Percentiles rank a stretch among this genome's conserved stretches.
Evolutionary conservation across 1,139 yeast species (phyloP).

Genomic region (Petasospora fabianii): DNA sequence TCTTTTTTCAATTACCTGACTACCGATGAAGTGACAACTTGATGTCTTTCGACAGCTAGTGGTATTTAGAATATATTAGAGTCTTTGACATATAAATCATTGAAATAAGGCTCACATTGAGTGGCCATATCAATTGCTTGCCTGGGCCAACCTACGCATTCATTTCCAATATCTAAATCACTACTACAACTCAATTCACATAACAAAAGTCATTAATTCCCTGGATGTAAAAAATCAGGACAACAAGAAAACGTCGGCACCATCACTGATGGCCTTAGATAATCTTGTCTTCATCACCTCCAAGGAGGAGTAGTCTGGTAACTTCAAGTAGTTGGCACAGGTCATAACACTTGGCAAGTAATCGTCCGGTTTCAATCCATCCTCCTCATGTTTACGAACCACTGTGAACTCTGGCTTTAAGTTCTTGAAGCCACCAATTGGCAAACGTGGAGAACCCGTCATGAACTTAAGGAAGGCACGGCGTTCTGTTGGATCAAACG

Average conservation of each 20-base stretch:
- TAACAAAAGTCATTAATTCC: neutral
- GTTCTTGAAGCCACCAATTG: constrained; percentile 90
- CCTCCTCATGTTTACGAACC: constrained; percentile 76
- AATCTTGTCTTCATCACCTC: constrained; percentile 57
- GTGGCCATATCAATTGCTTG: too few species aligned
- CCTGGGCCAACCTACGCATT: too few species aligned
- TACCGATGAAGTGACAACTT: too few species aligned
- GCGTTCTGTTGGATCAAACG: constrained; percentile 51
- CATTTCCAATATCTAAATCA: too few species aligned
- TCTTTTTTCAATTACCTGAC: too few species aligned
- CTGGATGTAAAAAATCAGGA: constrained; percentile 43
- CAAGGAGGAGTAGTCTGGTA: constrained; percentile 73
- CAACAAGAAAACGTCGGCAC: constrained; percentile 82
- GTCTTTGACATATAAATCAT: too few species aligned
- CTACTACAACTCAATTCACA: too few species aligned
- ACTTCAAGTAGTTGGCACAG: constrained; percentile 88
- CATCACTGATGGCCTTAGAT: constrained; percentile 74
- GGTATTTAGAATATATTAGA: too few species aligned
- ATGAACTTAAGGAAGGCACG: constrained; percentile 79
- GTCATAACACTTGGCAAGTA: constrained; percentile 98
- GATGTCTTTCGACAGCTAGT: too few species aligned
- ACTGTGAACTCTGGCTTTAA: constrained; percentile 83
- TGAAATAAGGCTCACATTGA: too few species aligned
- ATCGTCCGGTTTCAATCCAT: constrained; percentile 65
- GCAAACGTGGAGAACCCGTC: constrained; percentile 91